Conservation (phyloP, 192 early-diverging fungal genomes). For the Mortierella claussenii region DNA sequence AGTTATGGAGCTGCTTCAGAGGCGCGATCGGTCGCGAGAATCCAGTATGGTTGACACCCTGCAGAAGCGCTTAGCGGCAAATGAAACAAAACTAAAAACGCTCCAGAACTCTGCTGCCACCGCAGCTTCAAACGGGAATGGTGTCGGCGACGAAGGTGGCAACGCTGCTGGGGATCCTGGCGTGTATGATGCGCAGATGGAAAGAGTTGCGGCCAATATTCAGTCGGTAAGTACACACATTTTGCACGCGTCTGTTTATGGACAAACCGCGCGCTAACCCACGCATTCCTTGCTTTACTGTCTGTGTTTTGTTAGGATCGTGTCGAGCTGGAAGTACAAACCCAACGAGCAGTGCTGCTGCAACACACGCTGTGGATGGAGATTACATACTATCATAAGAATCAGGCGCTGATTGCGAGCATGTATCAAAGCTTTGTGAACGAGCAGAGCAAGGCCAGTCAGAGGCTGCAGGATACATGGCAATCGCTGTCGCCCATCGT, state of each 20-base stretch:
- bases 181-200: conserved; percentile 21
- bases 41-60: conserved; percentile 55
- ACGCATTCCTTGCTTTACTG: not conserved
- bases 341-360: conserved; percentile 55
- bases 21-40: conserved; percentile 57
- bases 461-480: conserved; percentile 60
- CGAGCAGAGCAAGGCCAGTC: conserved; percentile 62
- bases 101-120: not conserved
- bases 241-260: not conserved
- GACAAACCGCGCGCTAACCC: not conserved
- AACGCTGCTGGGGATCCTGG: conserved; percentile 2
- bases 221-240: conserved; percentile 9
- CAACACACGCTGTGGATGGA: conserved; percentile 66
- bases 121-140: not conserved
- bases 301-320: conserved; percentile 53
- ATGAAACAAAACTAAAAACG: conserved; percentile 54
- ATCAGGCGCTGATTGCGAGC: conserved; percentile 60
- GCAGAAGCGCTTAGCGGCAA: conserved; percentile 59
- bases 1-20: conserved; percentile 61
- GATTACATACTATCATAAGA: conserved; percentile 67
- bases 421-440: conserved; percentile 70
- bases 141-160: conserved; percentile 12
- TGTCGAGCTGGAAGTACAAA: conserved; percentile 57
- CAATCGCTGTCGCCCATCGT: conserved; percentile 53
- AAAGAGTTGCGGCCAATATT: conserved; percentile 6